Evolutionary conservation across 23 red algal genomes (phyloP).

Genomic region (Agarophyton chilense): DNA sequence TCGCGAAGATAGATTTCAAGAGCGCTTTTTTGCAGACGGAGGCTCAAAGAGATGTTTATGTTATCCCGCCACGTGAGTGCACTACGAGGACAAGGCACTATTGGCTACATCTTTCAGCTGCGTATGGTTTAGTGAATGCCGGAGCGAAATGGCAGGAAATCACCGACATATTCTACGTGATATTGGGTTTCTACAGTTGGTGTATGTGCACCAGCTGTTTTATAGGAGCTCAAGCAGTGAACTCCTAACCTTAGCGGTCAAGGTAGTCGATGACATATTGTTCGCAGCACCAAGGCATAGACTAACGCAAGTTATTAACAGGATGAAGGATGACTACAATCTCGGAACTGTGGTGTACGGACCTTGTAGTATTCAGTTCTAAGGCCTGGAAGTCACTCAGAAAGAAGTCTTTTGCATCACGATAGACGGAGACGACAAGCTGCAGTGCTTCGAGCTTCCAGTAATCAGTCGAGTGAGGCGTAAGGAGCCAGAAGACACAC

Average conservation of each 20-base stretch:
- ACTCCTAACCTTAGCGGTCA: neutral
- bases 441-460: too few species aligned
- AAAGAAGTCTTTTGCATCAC: neutral
- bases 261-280: constrained; percentile 54
- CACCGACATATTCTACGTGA: neutral
- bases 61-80: too few species aligned
- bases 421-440: neutral
- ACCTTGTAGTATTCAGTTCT: neutral
- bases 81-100: too few species aligned
- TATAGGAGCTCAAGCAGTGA: neutral
- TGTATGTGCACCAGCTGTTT: constrained; percentile 47
- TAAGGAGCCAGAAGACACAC: too few species aligned
- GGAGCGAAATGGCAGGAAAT: too few species aligned
- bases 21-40: too few species aligned
- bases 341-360: constrained; percentile 44
- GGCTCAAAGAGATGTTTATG: too few species aligned
- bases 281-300: neutral
- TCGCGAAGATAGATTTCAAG: constrained; percentile 44
- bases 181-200: constrained; percentile 23
- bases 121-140: too few species aligned
- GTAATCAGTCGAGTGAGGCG: too few species aligned
- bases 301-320: neutral
- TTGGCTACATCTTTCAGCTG: too few species aligned
- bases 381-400: neutral
- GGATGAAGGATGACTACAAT: neutral